These are phyloP conservation scores for Coniochaeta sp. DNA, from an alignment of 2,329 filamentous ascomycete species.

Conservation along the genomic window DNA sequence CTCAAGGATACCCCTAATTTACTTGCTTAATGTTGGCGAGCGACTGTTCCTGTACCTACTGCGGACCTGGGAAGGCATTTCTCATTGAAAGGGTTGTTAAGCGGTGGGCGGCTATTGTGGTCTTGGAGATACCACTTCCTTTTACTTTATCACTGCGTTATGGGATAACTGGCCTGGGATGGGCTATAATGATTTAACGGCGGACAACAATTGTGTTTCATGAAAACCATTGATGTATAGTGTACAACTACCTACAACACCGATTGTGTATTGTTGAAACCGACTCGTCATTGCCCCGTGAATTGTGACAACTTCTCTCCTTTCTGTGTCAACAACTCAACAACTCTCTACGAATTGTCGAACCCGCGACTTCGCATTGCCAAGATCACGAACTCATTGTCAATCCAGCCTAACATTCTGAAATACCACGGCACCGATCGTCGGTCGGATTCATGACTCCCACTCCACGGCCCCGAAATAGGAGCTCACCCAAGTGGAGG, in stretches of 20 bases:
- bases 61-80: not conserved
- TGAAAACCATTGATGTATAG: not conserved
- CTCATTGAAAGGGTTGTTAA: not conserved
- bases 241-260: not conserved
- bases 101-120: not conserved
- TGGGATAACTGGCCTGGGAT: not conserved
- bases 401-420: not conserved
- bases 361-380: too few relatives aligned
- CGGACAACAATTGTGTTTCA: not conserved
- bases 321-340: too few relatives aligned
- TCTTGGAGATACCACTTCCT: not conserved
- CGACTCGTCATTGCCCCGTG: too few relatives aligned
- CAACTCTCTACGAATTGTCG: too few relatives aligned
- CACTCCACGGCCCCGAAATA: not conserved
- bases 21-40: not conserved
- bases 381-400: not conserved
- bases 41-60: not conserved
- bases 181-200: not conserved
- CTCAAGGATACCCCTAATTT: not conserved
- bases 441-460: too few relatives aligned
- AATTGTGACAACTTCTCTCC: not conserved
- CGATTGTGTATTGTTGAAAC: too few relatives aligned
- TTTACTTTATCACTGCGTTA: not conserved
- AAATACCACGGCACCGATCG: not conserved
- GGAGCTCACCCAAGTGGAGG: not conserved